These are phyloP conservation scores for Daphne laureola DNA, from an alignment of 441 rosid genomes.

Conservation along the genomic window DNA sequence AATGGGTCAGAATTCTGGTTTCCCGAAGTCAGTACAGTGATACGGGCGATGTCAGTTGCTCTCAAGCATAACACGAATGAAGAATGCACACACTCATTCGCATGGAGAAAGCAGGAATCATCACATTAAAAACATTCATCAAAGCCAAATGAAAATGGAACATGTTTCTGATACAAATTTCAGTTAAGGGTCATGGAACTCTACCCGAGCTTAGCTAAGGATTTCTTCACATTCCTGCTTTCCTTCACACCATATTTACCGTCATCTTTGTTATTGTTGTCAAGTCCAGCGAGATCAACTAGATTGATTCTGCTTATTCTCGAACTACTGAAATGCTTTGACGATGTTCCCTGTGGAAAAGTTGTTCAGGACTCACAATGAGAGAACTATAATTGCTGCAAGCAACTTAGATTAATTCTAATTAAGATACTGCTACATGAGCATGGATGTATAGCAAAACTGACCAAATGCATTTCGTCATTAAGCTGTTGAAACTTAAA, in stretches of 20 bases:
- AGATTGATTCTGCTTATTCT: slow-evolving; percentile 80
- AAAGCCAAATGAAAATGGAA: too few species aligned
- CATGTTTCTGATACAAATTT: too few species aligned
- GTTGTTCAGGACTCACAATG: slow-evolving; percentile 2
- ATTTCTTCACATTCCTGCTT: slow-evolving; percentile 70
- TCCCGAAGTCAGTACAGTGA: neutral
- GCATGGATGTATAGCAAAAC: slow-evolving; percentile 21
- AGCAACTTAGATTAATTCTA: too few species aligned
- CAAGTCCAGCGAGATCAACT: slow-evolving; percentile 86
- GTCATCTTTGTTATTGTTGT: slow-evolving; percentile 52
- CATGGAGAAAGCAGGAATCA: neutral
- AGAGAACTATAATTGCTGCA: neutral
- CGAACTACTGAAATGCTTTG: slow-evolving; percentile 78
- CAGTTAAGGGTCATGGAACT: slow-evolving; percentile 8
- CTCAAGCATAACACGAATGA: neutral
- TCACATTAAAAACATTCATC: neutral
- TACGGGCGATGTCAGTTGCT: too few species aligned
- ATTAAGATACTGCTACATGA: neutral
- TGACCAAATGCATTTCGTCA: neutral
- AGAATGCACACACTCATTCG: neutral
- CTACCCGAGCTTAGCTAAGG: slow-evolving; percentile 88
- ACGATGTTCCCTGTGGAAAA: slow-evolving; percentile 54
- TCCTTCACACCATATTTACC: slow-evolving; percentile 56
- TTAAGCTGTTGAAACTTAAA: neutral
- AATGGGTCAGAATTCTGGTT: neutral